phyloP scores from a whole-genome alignment of 306 rosid species.

The Gleditsia sinensis region DNA sequence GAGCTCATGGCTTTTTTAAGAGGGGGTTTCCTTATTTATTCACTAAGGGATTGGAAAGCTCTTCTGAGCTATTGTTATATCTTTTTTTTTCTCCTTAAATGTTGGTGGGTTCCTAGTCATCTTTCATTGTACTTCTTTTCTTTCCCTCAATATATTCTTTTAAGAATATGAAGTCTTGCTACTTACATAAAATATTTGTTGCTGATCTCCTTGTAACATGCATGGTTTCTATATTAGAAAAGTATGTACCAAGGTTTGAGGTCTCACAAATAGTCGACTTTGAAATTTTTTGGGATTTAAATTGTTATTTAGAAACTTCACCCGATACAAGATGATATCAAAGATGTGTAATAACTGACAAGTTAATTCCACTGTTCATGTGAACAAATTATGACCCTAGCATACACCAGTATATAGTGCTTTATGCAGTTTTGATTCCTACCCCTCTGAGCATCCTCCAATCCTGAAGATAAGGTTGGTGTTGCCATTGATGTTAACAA shows the following conservation, averaged over 20 bases:
- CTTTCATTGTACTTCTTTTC: not conserved
- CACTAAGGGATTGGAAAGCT: not conserved
- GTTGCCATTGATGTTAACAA: not conserved
- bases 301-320: no score
- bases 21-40: not conserved
- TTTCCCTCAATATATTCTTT: not conserved
- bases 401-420: no score
- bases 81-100: not conserved
- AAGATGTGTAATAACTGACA: no score
- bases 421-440: no score
- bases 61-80: no score
- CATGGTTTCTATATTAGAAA: not conserved
- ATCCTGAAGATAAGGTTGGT: not conserved
- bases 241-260: not conserved
- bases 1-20: not conserved
- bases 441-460: not conserved
- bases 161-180: not conserved
- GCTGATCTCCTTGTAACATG: not conserved
- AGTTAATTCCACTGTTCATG: no score
- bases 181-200: not conserved
- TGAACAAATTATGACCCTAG: no score
- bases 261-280: not conserved
- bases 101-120: not conserved
- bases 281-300: not conserved
- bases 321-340: no score